Evolutionary conservation across 2,329 filamentous ascomycete species (phyloP).

Genomic region (Helotiales sp.): DNA sequence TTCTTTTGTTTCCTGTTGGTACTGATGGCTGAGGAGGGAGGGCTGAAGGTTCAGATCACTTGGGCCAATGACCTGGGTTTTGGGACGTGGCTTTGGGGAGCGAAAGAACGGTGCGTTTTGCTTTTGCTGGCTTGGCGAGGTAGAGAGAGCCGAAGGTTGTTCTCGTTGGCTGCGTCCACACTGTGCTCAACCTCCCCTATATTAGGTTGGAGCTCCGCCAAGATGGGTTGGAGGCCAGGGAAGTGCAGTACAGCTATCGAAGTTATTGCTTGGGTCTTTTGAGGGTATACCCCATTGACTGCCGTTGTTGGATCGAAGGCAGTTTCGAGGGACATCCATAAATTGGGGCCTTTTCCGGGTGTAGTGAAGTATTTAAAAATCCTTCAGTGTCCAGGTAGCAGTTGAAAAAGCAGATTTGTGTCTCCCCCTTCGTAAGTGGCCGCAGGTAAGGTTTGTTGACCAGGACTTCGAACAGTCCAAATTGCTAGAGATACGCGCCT

Average conservation of each 20-base stretch:
- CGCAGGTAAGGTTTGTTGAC: no score
- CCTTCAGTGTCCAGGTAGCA: not conserved
- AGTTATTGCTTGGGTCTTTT: not conserved
- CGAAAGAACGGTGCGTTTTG: not conserved
- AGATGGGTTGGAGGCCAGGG: no score
- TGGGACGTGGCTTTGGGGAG: not conserved
- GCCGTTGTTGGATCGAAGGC: no score
- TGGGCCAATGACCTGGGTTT: not conserved
- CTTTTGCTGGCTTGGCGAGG: constrained; percentile 4
- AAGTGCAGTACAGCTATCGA: not conserved
- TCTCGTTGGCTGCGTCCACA: not conserved
- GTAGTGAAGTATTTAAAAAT: not conserved
- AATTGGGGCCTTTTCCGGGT: no score
- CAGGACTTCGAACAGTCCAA: not conserved
- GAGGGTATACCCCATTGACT: no score
- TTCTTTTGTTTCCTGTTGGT: not conserved
- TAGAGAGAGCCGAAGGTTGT: not conserved
- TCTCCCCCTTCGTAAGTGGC: not conserved
- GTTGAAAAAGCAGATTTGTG: no score
- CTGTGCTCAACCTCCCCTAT: not conserved
- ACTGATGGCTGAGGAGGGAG: not conserved
- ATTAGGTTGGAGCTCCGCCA: not conserved
- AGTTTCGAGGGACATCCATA: no score
- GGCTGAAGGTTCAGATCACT: not conserved
- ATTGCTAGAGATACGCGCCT: constrained; percentile 40